These are phyloP conservation scores for Steccherinum ochraceum DNA, from an alignment of 768 basidiomycete genomes.

Conservation along the genomic window DNA sequence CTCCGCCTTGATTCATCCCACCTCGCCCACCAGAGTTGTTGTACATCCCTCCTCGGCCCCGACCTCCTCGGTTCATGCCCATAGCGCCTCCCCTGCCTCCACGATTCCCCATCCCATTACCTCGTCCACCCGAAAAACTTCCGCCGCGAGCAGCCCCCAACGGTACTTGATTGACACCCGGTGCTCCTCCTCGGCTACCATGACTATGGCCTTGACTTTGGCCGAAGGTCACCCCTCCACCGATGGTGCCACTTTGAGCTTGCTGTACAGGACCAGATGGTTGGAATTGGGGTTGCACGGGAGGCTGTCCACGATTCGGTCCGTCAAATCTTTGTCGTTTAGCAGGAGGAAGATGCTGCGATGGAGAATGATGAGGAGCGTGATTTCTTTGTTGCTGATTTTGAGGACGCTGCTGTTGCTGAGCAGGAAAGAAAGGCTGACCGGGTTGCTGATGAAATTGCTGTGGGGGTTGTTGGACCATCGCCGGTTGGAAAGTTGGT, in stretches of 20 bases:
- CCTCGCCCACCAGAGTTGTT: slow-evolving; percentile 36
- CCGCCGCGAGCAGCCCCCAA: slow-evolving; percentile 40
- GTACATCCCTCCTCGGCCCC: slow-evolving; percentile 32
- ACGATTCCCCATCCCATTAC: slow-evolving; percentile 35
- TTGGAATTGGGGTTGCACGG: slow-evolving; percentile 64
- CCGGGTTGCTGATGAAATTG: slow-evolving; percentile 30
- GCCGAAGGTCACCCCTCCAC: slow-evolving; percentile 21
- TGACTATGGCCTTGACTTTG: slow-evolving; percentile 24
- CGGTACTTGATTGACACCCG: slow-evolving; percentile 34
- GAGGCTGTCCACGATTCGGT: slow-evolving; percentile 49
- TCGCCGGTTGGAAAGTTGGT: slow-evolving; percentile 29
- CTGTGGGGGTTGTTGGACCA: slow-evolving; percentile 38
- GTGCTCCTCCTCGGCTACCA: slow-evolving; percentile 33
- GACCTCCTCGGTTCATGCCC: slow-evolving; percentile 22
- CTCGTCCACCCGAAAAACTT: slow-evolving; percentile 28
- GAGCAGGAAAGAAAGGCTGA: slow-evolving; percentile 19
- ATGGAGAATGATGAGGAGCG: slow-evolving; percentile 53
- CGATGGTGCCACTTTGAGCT: slow-evolving; percentile 31
- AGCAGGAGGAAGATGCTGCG: slow-evolving; percentile 84
- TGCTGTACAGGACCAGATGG: slow-evolving; percentile 41
- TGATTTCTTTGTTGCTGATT: slow-evolving; percentile 26
- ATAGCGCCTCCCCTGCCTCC: slow-evolving; percentile 44
- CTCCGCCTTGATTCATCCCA: slow-evolving; percentile 37
- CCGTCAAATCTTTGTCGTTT: slow-evolving; percentile 89
- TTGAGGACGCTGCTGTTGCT: slow-evolving; percentile 36